Base-by-base conservation (phyloP, 306 rosid genomes). In the Cicer bijugum region DNA sequence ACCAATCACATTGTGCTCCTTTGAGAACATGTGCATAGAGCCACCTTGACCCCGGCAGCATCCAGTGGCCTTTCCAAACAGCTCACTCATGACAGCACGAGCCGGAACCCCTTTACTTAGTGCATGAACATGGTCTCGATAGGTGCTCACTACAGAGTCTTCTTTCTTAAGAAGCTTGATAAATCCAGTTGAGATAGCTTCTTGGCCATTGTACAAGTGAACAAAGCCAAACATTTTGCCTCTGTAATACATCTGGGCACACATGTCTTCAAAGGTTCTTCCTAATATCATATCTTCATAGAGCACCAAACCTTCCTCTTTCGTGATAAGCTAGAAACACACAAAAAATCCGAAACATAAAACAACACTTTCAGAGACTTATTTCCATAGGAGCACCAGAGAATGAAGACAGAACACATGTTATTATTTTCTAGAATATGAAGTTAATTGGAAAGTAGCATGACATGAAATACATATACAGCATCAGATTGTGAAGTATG, bases 41-140 rank as follows among this genome's bases (percentile, higher is more conserved):
- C 99, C 99, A 5, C 99, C 99, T 78, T 95, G 99, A 71, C 99
- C 99, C 0, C 97, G 90, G 90, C 99, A 95, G 69, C 95, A 88
- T 8, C 99, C 99, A 0, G 99, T 91, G 8, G 96, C 86, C 90
- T 90, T 95, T 46, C 99, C 99, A 15, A 90, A 95, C 42, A 95
- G 97, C 82, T 95, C 99, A 58, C 99, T 95, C 99, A 95, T 95
- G 75, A 91, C 99, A 6, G 78, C 88, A 9, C 97, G 90, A 53
- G 99, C 85, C 4, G 99, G 84, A 33, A 91, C 99, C 44, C 99
- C 99, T 88, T 95, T 95, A 78, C 99, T 95, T 80, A 95, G 57
- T 0, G 99, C 93, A 80, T 95, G 99, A n/a, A 95, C 99, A 12
- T 95, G 99, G 74, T 95, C 99, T 28, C 99, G 82, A 57, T 95